phyloP scores from a whole-genome alignment of 2,329 filamentous ascomycete species.

The Pseudocercospora crystallina region DNA sequence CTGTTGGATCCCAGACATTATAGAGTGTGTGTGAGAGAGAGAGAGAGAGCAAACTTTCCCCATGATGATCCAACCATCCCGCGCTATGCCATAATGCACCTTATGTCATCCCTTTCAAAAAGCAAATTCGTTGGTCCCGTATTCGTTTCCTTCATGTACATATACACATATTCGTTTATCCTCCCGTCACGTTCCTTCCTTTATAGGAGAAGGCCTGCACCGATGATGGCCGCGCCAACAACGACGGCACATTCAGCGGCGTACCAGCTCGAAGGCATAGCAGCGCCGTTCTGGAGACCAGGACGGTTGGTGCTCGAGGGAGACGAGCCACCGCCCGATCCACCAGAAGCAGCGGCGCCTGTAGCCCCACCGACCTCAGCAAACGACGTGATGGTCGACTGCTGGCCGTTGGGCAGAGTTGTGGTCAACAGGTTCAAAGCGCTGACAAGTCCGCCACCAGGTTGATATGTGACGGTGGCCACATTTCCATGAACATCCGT shows the following conservation, averaged over 20 bases:
- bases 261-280: slow-evolving; percentile 27
- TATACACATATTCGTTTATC: not conserved
- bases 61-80: no score
- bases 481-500: slow-evolving; percentile 43
- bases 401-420: slow-evolving; percentile 36
- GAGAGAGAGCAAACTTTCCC: no score
- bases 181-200: not conserved
- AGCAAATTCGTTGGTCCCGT: no score
- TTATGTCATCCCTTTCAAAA: no score
- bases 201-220: slow-evolving; percentile 37
- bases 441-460: slow-evolving; percentile 42
- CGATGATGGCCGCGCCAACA: slow-evolving; percentile 35
- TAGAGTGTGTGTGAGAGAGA: no score
- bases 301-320: slow-evolving; percentile 29
- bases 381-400: slow-evolving; percentile 45
- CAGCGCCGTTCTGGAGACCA: slow-evolving; percentile 41
- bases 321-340: slow-evolving; percentile 6
- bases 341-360: slow-evolving; percentile 18
- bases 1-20: no score
- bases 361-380: slow-evolving; percentile 39
- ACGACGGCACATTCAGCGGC: slow-evolving; percentile 33
- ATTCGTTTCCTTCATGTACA: not conserved
- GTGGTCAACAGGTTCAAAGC: slow-evolving; percentile 40
- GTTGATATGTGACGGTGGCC: slow-evolving; percentile 50
- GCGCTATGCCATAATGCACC: no score